A percentile compares a stretch with the other conserved stretches of the same genome.
These are phyloP conservation scores for Xerocomus potaroensis DNA, from an alignment of 768 basidiomycete genomes.

Conservation along the genomic window DNA sequence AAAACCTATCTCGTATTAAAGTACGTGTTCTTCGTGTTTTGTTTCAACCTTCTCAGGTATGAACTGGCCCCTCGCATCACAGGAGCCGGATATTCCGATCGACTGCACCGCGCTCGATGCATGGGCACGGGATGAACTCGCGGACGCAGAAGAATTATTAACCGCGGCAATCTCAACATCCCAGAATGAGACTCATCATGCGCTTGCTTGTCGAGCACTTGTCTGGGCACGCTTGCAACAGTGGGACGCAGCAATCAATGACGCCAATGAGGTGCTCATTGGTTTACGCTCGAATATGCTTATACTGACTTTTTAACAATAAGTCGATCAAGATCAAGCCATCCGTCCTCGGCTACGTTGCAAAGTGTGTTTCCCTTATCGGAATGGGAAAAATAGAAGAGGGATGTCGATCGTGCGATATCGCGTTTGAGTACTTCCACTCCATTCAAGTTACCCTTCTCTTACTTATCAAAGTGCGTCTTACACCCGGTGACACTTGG, in stretches of 20 bases:
- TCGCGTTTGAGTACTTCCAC: background rate
- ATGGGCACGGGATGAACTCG: background rate
- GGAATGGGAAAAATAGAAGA: background rate
- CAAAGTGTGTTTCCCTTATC: background rate
- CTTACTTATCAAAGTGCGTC: background rate
- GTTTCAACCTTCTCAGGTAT: background rate
- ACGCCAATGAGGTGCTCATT: background rate
- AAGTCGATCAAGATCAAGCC: background rate
- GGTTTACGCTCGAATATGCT: background rate
- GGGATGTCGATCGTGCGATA: background rate
- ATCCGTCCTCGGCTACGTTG: background rate
- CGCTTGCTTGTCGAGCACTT: conserved; percentile 1
- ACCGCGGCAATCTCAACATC: background rate
- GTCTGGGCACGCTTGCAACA: background rate
- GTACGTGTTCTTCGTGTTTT: background rate
- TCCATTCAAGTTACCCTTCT: background rate
- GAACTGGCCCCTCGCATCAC: background rate
- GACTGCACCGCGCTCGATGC: background rate
- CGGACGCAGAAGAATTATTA: background rate
- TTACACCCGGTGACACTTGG: background rate
- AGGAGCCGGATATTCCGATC: background rate
- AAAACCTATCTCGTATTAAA: background rate
- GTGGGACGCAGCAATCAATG: background rate
- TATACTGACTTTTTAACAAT: background rate
- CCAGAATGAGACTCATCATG: background rate